Base-by-base conservation (phyloP, 345 rosid genomes). In the Dipteronia sinensis region DNA sequence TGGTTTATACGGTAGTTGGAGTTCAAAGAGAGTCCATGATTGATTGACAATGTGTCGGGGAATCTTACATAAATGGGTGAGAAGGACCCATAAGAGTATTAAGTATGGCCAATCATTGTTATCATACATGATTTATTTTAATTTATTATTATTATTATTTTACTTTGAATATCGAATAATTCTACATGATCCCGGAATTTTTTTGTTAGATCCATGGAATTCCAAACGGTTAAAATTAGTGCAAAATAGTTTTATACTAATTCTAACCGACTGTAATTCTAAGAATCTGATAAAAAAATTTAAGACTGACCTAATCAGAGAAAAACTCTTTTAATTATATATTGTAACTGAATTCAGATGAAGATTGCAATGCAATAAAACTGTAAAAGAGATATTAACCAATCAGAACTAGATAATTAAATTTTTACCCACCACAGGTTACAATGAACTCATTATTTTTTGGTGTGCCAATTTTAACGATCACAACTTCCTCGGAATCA, bases 361-460 rank as follows among this genome's bases (percentile, higher is more conserved):
- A 56, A n/a, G 23, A 4, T 7, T 56, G 62, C 13, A 16, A 59
- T 22, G 58, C 58, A 73, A 65, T 20, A 15, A 59, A 62, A 20
- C 56, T 23, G 16, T 42, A 23, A 46, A 23, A 25, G 27, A 22
- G 16, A 16, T 4, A 53, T 62, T 22, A 22, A 61, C 0, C 16
- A 61, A 62, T 23, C 17, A 5, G 4, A 7, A n/a, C 56, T 58
- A 46, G 7, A 76, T 70, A 42, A 51, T 63, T 72, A 79, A 65
- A 74, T 3, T 27, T 67, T 78, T 78, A 78, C 38, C 82, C 81
- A 75, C 71, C 75, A 25, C 44, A 63, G 65, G 47, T 58, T 76
- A 58, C 84, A 49, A 77, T n/a, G 71, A 76, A 68, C 75, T 81
- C 27, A 5, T 44, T 47, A 53, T 5, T 9, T 56, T n/a, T n/a